A percentile compares a stretch with the other conserved stretches of the same genome.
Evolutionary conservation across 164 flowering plant genomes (phyloP).

Genomic region (Chimonanthus praecox): DNA sequence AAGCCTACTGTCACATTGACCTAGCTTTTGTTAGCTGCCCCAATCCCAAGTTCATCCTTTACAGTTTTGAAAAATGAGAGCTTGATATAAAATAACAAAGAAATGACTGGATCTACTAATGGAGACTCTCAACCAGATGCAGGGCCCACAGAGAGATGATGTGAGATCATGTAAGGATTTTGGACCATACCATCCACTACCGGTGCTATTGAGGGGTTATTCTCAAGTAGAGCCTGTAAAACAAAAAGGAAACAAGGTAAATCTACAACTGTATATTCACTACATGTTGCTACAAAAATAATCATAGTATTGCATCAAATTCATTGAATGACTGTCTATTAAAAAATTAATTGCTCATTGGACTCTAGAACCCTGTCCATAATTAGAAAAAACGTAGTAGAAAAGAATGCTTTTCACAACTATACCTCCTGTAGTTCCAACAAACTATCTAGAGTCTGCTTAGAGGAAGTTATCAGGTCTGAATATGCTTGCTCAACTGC

Average conservation of each 20-base stretch:
- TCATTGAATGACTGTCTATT: not conserved
- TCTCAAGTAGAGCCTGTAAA: constrained; percentile 71
- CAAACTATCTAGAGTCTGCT: constrained; percentile 61
- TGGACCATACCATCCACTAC: constrained; percentile 44
- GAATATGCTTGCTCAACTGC: constrained; percentile 52
- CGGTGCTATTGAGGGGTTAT: constrained; percentile 62
- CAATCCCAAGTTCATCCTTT: too few species aligned
- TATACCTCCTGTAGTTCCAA: constrained; percentile 75
- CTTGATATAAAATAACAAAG: too few species aligned
- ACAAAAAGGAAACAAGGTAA: not conserved
- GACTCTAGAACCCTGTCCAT: not conserved
- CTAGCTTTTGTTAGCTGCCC: too few species aligned
- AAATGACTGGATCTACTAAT: too few species aligned
- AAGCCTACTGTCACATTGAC: too few species aligned
- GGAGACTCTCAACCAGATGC: too few species aligned
- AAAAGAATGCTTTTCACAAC: not conserved
- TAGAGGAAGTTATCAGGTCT: constrained; percentile 55
- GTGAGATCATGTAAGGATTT: not conserved
- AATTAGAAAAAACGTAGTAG: not conserved
- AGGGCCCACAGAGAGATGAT: not conserved
- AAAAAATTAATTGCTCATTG: too few species aligned
- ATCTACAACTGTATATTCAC: too few species aligned
- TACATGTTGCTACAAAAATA: not conserved
- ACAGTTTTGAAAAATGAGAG: too few species aligned
- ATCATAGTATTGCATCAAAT: not conserved